Evolutionary conservation across 257 asterid species (phyloP), one percentile per base, ranked within the genome.

Genomic region (Fraxinus pennsylvanica): DNA sequence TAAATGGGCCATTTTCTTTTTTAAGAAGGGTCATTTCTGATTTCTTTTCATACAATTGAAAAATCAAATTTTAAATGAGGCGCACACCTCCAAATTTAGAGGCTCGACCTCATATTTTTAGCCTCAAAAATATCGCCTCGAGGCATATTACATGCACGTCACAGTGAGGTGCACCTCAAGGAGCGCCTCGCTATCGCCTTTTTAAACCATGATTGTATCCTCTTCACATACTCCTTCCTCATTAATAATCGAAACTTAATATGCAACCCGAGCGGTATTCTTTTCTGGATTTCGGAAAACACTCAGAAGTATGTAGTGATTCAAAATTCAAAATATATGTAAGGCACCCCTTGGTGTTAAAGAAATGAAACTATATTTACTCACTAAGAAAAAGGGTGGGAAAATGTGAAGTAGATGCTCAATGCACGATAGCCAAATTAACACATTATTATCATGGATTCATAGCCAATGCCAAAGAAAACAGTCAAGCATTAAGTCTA

Each of bases 401-500:
- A 38, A 15, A 35, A 54, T 14, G 29, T 71, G 22, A 41, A 45
- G 36, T 45, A 9, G 74, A 38, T 35, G 72, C 65, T 54, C 68
- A 63, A 41, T 41, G 73, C 43, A 30, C 45, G 72, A 50, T 41
- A n/a, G 29, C 32, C 14, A 14, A 77, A 76, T 47, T 36, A 63
- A 73, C 80, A 76, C 69, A 73, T 65, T 36, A 79, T 72, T 69
- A 36, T 74, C 39, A 21, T 35, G 72, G 77, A 75, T 41, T n/a
- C 32, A 9, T 38, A 80, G 72, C 61, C 78, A 79, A 82, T 74
- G 57, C 78, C 36, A 38, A 63, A 68, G 74, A 65, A 54, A 41
- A 77, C 35, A 72, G 73, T 75, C 76, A 36, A 67, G 52, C 36
- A 15, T 41, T 75, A 73, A 71, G 73, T 74, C 80, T 67, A 74